These are phyloP conservation scores for Diplodia sapinea DNA, from an alignment of 2,329 filamentous ascomycete species.

Conservation along the genomic window DNA sequence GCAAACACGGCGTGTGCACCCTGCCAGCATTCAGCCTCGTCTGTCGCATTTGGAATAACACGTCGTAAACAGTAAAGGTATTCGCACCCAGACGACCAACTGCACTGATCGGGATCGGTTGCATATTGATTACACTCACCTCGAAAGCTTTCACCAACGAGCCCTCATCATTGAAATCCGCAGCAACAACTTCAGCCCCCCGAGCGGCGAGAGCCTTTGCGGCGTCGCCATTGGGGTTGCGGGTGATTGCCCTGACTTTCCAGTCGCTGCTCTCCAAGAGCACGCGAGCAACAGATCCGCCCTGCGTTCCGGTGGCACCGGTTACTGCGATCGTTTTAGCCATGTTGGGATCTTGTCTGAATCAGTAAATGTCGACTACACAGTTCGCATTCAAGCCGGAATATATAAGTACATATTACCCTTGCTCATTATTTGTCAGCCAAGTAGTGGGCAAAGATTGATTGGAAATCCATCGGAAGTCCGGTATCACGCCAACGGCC, in stretches of 20 bases:
- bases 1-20: slow-evolving; percentile 34
- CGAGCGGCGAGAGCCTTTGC: slow-evolving; percentile 34
- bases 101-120: no score
- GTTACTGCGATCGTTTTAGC: slow-evolving; percentile 38
- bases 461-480: neutral
- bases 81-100: neutral
- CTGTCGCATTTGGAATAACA: neutral
- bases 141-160: slow-evolving; percentile 34
- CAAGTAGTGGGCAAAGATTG: neutral
- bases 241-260: slow-evolving; percentile 38
- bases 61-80: neutral
- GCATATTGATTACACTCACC: neutral
- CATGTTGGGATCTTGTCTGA: slow-evolving; percentile 5
- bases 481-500: neutral
- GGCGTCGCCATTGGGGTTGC: slow-evolving; percentile 36
- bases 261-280: slow-evolving; percentile 36
- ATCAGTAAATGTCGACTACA: neutral
- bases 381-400: neutral
- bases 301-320: slow-evolving; percentile 41
- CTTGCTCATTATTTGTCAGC: neutral
- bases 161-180: slow-evolving; percentile 33
- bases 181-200: slow-evolving; percentile 35
- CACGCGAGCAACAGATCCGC: slow-evolving; percentile 35
- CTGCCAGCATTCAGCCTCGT: slow-evolving; percentile 1
- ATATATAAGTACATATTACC: neutral